Conservation (phyloP, 2,329 filamentous ascomycete genomes). For the Lasiodiplodia theobromae region DNA sequence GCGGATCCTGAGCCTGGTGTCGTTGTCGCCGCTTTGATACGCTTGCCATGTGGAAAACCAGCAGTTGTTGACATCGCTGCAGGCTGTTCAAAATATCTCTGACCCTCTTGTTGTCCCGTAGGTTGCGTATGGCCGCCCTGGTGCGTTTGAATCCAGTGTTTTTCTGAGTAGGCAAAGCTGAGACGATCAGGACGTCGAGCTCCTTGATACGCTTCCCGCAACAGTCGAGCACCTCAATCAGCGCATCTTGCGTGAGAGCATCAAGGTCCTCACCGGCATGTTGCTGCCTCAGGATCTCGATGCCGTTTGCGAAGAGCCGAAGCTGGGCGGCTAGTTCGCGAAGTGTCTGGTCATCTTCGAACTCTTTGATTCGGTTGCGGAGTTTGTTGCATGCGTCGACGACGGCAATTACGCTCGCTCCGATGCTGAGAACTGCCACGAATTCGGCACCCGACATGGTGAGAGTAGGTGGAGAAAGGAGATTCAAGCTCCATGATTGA, state of each 20-base stretch:
- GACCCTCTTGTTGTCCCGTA: background rate
- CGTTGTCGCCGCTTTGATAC: background rate
- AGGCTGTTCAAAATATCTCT: background rate
- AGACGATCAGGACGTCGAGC: background rate
- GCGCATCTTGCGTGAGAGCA: background rate
- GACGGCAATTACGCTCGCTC: background rate
- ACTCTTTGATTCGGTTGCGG: background rate
- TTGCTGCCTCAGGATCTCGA: background rate
- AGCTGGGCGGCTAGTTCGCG: background rate
- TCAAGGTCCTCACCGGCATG: background rate
- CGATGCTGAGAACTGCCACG: background rate
- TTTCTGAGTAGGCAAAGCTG: background rate
- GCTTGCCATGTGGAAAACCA: background rate
- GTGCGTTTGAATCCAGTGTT: background rate
- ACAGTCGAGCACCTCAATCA: background rate
- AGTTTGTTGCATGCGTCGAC: background rate
- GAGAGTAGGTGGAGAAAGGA: background rate
- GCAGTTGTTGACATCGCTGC: background rate
- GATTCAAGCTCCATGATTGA: background rate
- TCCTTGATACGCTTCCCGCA: background rate
- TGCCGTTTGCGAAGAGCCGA: background rate
- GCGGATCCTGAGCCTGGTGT: background rate
- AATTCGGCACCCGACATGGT: background rate
- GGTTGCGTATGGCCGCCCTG: background rate
- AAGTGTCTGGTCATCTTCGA: background rate